Conservation (phyloP, 1,139 yeast species). For the Yamadazyma buinensis region DNA sequence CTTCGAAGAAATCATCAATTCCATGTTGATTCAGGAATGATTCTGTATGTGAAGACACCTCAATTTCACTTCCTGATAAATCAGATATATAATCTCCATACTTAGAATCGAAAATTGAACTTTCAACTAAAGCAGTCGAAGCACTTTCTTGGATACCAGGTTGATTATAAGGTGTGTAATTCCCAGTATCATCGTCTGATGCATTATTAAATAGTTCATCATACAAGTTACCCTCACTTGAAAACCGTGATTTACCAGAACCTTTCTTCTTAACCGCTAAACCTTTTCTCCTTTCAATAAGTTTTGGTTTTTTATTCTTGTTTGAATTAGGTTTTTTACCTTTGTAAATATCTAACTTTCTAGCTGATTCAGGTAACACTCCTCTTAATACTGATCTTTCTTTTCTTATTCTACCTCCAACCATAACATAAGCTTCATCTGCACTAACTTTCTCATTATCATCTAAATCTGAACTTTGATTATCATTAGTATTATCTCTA, state of each 20-base stretch:
- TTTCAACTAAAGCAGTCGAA: slow-evolving; percentile 6
- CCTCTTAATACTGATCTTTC: slow-evolving; percentile 31
- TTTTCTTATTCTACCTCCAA: slow-evolving; percentile 31
- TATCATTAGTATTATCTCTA: slow-evolving; percentile 1
- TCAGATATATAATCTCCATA: slow-evolving; percentile 10
- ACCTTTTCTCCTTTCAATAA: slow-evolving; percentile 29
- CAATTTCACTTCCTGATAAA: slow-evolving; percentile 8
- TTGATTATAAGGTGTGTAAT: slow-evolving; percentile 4
- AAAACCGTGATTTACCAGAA: slow-evolving; percentile 2
- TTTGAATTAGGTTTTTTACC: slow-evolving; percentile 5
- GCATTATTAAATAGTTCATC: slow-evolving; percentile 9
- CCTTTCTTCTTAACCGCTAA: slow-evolving; percentile 28
- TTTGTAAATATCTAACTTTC: slow-evolving; percentile 25
- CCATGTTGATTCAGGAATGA: too few species aligned
- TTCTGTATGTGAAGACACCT: background rate
- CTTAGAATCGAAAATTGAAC: slow-evolving; percentile 9
- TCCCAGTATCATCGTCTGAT: slow-evolving; percentile 3
- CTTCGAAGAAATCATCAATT: background rate
- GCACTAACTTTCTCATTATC: background rate
- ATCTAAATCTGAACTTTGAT: background rate
- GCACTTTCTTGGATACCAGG: slow-evolving; percentile 1
- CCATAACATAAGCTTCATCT: slow-evolving; percentile 17
- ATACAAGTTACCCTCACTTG: slow-evolving; percentile 11
- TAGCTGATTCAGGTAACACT: slow-evolving; percentile 40
- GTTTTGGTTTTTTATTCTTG: slow-evolving; percentile 3